Evolutionary conservation across 805 yeast genomes (phyloP).

Genomic region (Henningerozyma blattae): DNA sequence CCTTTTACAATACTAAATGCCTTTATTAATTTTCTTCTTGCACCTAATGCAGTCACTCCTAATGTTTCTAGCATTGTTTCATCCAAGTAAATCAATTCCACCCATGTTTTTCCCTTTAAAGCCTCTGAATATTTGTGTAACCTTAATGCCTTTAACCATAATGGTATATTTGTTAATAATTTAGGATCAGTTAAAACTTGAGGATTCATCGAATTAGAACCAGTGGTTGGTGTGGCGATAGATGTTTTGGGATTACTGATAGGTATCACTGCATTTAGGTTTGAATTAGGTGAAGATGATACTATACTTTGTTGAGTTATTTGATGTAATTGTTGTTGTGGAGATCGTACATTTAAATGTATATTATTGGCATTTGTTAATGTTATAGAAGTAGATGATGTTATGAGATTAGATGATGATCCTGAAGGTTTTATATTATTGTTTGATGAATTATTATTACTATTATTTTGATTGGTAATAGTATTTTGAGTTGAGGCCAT

Average conservation of each 20-base stretch:
- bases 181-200: conserved; percentile 40
- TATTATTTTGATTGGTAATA: too few species aligned
- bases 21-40: conserved; percentile 83
- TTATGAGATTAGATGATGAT: neutral
- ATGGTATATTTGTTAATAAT: conserved; percentile 66
- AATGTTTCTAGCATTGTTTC: conserved; percentile 59
- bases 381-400: conserved; percentile 6
- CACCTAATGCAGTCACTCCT: conserved; percentile 93
- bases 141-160: conserved; percentile 82
- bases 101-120: conserved; percentile 66
- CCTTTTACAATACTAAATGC: conserved; percentile 77
- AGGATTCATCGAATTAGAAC: conserved; percentile 29
- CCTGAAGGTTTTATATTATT: neutral
- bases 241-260: conserved; percentile 30
- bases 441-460: neutral
- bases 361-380: neutral
- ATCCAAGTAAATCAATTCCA: conserved; percentile 54
- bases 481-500: neutral
- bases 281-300: neutral
- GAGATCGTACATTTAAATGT: neutral
- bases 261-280: conserved; percentile 10
- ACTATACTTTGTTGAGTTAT: neutral
- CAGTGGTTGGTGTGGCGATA: conserved; percentile 10
- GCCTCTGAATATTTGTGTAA: conserved; percentile 90
- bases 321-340: neutral